Conservation (phyloP, 768 basidiomycete genomes). For the Pleurotus cornucopiae region DNA sequence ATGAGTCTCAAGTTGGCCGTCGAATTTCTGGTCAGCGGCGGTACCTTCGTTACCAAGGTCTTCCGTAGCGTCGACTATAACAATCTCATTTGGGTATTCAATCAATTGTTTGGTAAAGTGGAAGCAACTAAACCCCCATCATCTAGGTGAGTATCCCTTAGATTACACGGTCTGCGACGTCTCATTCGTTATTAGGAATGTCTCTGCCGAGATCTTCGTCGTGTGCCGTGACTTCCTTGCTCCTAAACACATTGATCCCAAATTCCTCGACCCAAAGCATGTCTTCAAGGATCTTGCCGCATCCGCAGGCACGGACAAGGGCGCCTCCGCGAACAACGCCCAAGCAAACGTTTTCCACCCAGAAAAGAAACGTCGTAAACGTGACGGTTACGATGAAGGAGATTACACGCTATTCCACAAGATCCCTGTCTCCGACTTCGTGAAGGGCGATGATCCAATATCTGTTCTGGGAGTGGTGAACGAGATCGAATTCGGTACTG, state of each 20-base stretch:
- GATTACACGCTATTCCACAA: constrained; percentile 87
- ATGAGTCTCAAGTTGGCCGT: constrained; percentile 94
- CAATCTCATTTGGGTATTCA: constrained; percentile 98
- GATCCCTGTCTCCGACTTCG: constrained; percentile 64
- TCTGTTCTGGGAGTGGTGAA: constrained; percentile 74
- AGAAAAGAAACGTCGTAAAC: constrained; percentile 89
- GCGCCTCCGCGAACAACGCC: constrained; percentile 58
- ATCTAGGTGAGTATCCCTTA: constrained; percentile 61
- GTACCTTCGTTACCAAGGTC: constrained; percentile 96
- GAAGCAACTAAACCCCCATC: constrained; percentile 99
- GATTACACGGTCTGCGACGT: neutral
- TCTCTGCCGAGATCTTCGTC: constrained; percentile 99
- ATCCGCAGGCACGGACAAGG: constrained; percentile 43
- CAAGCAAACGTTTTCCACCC: constrained; percentile 95
- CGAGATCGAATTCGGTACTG: constrained; percentile 70
- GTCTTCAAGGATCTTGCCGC: constrained; percentile 91
- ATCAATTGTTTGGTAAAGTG: constrained; percentile 91
- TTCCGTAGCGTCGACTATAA: constrained; percentile 99
- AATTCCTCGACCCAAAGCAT: constrained; percentile 95
- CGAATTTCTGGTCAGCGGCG: constrained; percentile 90
- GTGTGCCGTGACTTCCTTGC: constrained; percentile 94
- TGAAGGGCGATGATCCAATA: constrained; percentile 69
- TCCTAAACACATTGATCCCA: constrained; percentile 94
- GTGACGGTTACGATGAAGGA: constrained; percentile 94
- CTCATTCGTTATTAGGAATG: constrained; percentile 60